phyloP scores from a whole-genome alignment of 2,329 filamentous ascomycete genomes.

The Geoglossum cookeanum region DNA sequence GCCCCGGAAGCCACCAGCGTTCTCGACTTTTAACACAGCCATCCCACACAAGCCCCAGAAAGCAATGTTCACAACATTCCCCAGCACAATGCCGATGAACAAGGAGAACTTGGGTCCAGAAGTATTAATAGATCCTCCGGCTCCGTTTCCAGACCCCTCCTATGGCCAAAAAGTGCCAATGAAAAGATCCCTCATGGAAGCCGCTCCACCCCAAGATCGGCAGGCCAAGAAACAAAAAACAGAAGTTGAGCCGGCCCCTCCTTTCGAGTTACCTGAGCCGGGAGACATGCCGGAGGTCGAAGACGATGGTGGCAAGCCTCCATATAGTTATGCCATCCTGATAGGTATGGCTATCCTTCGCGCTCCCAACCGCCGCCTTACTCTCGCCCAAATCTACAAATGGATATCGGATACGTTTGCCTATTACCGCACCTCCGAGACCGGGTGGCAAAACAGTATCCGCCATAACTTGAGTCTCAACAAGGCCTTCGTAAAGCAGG shows the following conservation, averaged over 20 bases:
- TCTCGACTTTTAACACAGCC: slow-evolving; percentile 39
- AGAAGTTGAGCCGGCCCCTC: slow-evolving; percentile 30
- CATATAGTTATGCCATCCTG: slow-evolving; percentile 81
- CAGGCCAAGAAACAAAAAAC: slow-evolving; percentile 48
- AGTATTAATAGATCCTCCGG: slow-evolving; percentile 23
- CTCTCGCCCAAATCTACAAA: slow-evolving; percentile 90
- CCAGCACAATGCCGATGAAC: slow-evolving; percentile 20
- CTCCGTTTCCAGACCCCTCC: slow-evolving; percentile 27
- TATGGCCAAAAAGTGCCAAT: slow-evolving; percentile 24
- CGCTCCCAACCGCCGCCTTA: slow-evolving; percentile 64
- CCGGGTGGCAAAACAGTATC: slow-evolving; percentile 98
- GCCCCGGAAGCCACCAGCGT: slow-evolving; percentile 40
- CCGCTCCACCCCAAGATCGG: slow-evolving; percentile 53
- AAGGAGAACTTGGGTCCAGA: slow-evolving; percentile 30
- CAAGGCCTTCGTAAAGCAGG: slow-evolving; percentile 91
- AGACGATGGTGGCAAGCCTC: slow-evolving; percentile 77
- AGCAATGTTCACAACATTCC: slow-evolving; percentile 26
- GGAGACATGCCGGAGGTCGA: slow-evolving; percentile 64
- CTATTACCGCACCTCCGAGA: slow-evolving; percentile 69
- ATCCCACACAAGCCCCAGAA: slow-evolving; percentile 24
- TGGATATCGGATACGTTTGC: slow-evolving; percentile 95
- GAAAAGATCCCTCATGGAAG: slow-evolving; percentile 50
- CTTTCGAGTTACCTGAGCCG: slow-evolving; percentile 41
- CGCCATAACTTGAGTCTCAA: slow-evolving; percentile 93
- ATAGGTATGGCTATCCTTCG: slow-evolving; percentile 95